Conservation (phyloP, 2,329 filamentous ascomycete genomes). For the Fusarium sp. region DNA sequence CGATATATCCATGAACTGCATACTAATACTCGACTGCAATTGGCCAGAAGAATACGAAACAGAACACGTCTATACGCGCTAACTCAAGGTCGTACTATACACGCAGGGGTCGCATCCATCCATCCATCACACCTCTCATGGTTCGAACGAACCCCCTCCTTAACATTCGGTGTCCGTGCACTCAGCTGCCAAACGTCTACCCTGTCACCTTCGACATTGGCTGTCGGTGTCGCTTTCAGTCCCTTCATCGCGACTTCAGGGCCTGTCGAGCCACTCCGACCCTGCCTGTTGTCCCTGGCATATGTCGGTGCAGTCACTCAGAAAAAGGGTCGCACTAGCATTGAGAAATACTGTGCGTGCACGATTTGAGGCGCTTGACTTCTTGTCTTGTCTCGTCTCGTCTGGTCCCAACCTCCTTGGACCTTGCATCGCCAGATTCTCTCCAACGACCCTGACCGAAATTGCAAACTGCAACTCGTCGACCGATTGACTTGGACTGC, state of each 20-base stretch:
- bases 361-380: not conserved
- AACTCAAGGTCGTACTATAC: conserved; percentile 7
- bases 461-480: conserved; percentile 25
- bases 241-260: conserved; percentile 32
- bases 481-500: not conserved
- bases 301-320: conserved; percentile 15
- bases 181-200: conserved; percentile 29
- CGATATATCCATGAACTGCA: too few species aligned
- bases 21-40: not conserved
- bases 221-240: conserved; percentile 3
- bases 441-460: conserved; percentile 22
- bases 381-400: not conserved
- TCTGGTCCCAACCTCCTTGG: conserved; percentile 15
- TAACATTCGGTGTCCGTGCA: conserved; percentile 33
- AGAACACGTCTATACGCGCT: conserved; percentile 5
- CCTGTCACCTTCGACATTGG: conserved; percentile 13
- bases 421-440: conserved; percentile 20
- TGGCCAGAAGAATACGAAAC: conserved; percentile 8
- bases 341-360: not conserved
- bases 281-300: conserved; percentile 11
- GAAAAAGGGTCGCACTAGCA: conserved; percentile 7
- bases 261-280: not conserved
- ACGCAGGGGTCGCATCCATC: not conserved
- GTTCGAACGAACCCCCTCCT: conserved; percentile 20
- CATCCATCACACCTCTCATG: conserved; percentile 1